Conservation (phyloP, 192 early-diverging fungal species). For the Thamnidium elegans region DNA sequence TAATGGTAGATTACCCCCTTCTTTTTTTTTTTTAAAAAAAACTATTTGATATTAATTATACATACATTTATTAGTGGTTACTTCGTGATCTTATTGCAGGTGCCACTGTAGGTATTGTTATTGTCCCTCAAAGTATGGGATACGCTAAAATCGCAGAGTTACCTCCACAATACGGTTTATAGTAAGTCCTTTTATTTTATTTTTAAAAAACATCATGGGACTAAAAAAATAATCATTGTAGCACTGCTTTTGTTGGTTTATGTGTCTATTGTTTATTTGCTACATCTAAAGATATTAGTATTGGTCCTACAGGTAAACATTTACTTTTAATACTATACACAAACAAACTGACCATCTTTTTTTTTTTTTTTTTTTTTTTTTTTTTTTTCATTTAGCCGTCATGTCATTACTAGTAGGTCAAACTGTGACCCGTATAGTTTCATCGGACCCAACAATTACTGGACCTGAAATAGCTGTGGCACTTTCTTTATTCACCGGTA, state of each 20-base stretch:
- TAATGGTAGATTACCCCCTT: background rate
- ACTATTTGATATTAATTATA: no score
- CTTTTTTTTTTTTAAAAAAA: no score
- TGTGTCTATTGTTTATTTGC: slow-evolving; percentile 63
- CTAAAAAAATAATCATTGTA: slow-evolving; percentile 3
- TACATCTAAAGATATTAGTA: slow-evolving; percentile 76
- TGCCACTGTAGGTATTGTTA: slow-evolving; percentile 71
- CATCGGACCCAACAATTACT: slow-evolving; percentile 17
- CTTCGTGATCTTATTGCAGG: slow-evolving; percentile 64
- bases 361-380: background rate
- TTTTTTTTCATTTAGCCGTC: slow-evolving; percentile 46
- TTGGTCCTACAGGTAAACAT: slow-evolving; percentile 50
- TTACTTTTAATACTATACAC: no score
- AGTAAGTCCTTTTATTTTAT: slow-evolving; percentile 36
- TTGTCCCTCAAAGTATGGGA: slow-evolving; percentile 73
- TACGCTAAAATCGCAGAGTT: slow-evolving; percentile 73
- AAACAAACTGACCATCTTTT: background rate
- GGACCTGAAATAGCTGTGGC: slow-evolving; percentile 57
- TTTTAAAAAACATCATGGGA: background rate
- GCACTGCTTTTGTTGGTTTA: slow-evolving; percentile 62
- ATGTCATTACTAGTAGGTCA: slow-evolving; percentile 79
- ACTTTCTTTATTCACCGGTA: slow-evolving; percentile 75
- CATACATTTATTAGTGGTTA: slow-evolving; percentile 36
- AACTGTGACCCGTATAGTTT: slow-evolving; percentile 43
- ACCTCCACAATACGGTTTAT: slow-evolving; percentile 72